Evolutionary conservation across 495 filamentous ascomycete species (phyloP), one percentile per base, ranked within the genome.

Genomic region (Aspergillus panamensis): DNA sequence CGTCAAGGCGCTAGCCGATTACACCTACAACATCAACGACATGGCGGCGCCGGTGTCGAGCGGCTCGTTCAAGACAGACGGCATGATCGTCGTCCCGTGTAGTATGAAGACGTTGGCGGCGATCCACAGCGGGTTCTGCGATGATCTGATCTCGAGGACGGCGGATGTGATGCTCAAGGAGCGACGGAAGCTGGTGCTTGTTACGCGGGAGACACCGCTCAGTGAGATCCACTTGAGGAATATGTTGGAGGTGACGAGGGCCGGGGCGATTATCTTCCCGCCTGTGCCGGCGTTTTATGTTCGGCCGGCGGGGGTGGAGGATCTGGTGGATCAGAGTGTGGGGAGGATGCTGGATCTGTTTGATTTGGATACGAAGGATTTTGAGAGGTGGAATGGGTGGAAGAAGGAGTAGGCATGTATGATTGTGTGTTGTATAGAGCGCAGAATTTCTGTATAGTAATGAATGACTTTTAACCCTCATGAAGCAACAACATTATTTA

Each of bases 111-210:
- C 70, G 6, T 62, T 76, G 7, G 69, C 71, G 0, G 66, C 63
- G 7, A 68, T 76, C 29, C 47, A 59, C 9, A 58, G 56, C 0
- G 71, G 71, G 4, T 69, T 64, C 53, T 69, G 67, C 45, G 72
- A 80, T 31, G 76, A 80, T 56, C 48, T 80, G n/a, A 80, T 78
- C 40, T 72, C 75, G 0, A 67, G 77, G 0, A 71, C 74, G 0
- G 76, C 77, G 8, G 76, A 78, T 51, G 77, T 80, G 1, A 73
- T 72, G 63, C 64, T 80, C 16, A 79, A 80, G 55, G 77, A 80
- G 55, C 57, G 75, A 10, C 59, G 75, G 14, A 58, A 55, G 16
- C 56, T 80, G 13, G 74, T 80, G 0, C 62, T 79, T 6, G 76
- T 73, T 9, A 66, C 69, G 8, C 37, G 77, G 14, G 77, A 80